A percentile compares a stretch with the other conserved stretches of the same genome.
Evolutionary conservation across 345 rosid genomes (phyloP).

Genomic region (Sapria himalayana): DNA sequence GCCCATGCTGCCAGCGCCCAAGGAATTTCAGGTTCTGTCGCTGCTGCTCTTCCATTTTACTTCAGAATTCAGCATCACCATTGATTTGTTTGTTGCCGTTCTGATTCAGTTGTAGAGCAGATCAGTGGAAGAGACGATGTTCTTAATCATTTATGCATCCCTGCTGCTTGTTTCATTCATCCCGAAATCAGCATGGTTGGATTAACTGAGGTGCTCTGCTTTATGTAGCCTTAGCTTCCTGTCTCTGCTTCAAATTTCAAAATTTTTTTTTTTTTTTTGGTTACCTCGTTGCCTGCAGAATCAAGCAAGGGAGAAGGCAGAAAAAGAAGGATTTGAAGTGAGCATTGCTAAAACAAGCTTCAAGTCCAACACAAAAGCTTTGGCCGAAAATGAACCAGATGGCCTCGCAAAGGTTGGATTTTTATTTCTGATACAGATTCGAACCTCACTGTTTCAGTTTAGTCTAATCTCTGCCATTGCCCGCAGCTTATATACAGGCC

Average conservation of each 20-base stretch:
- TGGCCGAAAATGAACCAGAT: constrained; percentile 97
- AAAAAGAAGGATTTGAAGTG: constrained; percentile 77
- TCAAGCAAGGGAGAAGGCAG: constrained; percentile 93
- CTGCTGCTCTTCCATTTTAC: background rate
- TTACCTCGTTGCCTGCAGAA: constrained; percentile 52
- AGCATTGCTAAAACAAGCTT: constrained; percentile 83
- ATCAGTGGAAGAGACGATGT: constrained; percentile 80
- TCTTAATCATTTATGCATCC: constrained; percentile 80
- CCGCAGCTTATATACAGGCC: constrained; percentile 90
- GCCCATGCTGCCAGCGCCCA: constrained; percentile 99
- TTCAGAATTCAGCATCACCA: background rate
- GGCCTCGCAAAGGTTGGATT: constrained; percentile 99
- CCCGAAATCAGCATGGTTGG: constrained; percentile 99
- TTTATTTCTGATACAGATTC: too few relatives aligned
- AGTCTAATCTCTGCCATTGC: constrained; percentile 4
- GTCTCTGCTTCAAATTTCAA: too few relatives aligned
- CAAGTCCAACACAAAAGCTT: constrained; percentile 96
- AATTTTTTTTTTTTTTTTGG: too few relatives aligned
- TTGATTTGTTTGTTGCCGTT: constrained; percentile 8
- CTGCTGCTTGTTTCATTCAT: constrained; percentile 99
- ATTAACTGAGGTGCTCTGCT: constrained; percentile 92
- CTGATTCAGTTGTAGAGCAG: constrained; percentile 71
- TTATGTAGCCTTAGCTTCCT: too few relatives aligned
- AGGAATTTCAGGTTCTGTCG: constrained; percentile 71
- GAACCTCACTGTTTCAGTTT: background rate